Percentiles rank a stretch among this genome's conserved stretches.
Evolutionary conservation across 306 rosid genomes (phyloP).

Genomic region (Vachellia pachyceras): DNA sequence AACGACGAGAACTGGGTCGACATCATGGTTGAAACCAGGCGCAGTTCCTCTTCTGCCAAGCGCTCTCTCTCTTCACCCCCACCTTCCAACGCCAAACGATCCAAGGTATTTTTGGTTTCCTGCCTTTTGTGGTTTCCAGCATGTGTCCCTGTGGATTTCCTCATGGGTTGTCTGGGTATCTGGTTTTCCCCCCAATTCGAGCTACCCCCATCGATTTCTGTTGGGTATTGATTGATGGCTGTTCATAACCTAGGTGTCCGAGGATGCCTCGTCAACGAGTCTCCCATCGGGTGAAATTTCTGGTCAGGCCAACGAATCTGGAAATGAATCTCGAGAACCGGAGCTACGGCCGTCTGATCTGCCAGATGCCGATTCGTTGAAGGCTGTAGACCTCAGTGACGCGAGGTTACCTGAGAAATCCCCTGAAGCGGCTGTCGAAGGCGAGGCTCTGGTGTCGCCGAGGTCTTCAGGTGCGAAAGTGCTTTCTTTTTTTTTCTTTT

Average conservation of each 20-base stretch:
- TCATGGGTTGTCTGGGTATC: constrained; percentile 32
- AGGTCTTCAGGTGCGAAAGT: constrained; percentile 57
- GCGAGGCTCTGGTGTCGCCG: constrained; percentile 61
- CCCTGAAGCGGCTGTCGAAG: constrained; percentile 53
- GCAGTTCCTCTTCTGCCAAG: constrained; percentile 83
- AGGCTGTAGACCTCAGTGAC: constrained; percentile 56
- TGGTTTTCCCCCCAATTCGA: constrained; percentile 11
- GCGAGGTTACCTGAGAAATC: constrained; percentile 53
- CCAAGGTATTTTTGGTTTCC: constrained; percentile 60
- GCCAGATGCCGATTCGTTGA: constrained; percentile 56
- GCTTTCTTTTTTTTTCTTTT: neutral
- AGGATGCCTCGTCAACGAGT: constrained; percentile 66
- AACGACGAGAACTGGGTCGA: neutral
- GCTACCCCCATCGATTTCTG: constrained; percentile 7
- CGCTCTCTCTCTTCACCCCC: constrained; percentile 77
- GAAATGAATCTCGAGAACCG: constrained; percentile 56
- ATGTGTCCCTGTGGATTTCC: neutral
- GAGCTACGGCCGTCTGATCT: constrained; percentile 78
- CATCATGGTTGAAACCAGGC: constrained; percentile 94
- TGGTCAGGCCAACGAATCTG: constrained; percentile 73
- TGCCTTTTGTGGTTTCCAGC: neutral
- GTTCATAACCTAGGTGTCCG: constrained; percentile 60
- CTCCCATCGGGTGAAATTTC: constrained; percentile 52
- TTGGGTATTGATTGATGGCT: constrained; percentile 38
- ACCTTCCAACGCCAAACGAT: constrained; percentile 72